phyloP scores from a whole-genome alignment of 257 asterid species.

The Datura wrightii region DNA sequence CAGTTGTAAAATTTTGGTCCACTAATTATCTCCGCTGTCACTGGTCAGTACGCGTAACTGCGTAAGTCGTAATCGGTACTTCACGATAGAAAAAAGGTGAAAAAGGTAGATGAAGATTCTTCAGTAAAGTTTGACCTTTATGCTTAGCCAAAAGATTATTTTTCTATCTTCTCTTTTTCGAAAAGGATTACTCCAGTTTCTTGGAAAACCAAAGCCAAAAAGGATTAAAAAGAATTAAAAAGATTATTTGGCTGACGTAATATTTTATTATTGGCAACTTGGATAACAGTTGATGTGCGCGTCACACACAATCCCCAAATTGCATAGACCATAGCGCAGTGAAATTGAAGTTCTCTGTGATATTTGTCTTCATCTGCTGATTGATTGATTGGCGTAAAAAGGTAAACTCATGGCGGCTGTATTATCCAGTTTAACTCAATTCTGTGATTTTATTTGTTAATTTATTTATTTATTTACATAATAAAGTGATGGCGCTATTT shows the following conservation, averaged over 20 bases:
- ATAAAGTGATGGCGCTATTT: background rate
- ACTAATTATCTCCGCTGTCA: background rate
- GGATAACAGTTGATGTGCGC: background rate
- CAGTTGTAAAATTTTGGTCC: background rate
- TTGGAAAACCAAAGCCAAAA: background rate
- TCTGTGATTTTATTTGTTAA: background rate
- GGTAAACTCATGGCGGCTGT: constrained; percentile 28
- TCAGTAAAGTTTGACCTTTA: background rate
- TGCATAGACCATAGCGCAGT: constrained; percentile 17
- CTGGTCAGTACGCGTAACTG: background rate
- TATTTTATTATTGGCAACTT: background rate
- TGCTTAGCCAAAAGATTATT: background rate
- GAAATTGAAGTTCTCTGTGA: background rate
- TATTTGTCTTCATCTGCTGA: constrained; percentile 11
- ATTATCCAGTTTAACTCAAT: background rate
- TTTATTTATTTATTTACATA: background rate
- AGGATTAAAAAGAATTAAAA: no score
- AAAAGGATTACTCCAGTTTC: constrained; percentile 1
- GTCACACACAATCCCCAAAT: background rate
- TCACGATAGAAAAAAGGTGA: background rate
- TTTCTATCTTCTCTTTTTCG: background rate
- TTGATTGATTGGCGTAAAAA: constrained; percentile 24
- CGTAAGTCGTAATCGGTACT: background rate
- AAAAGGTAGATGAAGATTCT: background rate
- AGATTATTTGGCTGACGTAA: background rate